Evolutionary conservation across 805 yeast genomes (phyloP).

Genomic region (Yarrowia phangngaensis): DNA sequence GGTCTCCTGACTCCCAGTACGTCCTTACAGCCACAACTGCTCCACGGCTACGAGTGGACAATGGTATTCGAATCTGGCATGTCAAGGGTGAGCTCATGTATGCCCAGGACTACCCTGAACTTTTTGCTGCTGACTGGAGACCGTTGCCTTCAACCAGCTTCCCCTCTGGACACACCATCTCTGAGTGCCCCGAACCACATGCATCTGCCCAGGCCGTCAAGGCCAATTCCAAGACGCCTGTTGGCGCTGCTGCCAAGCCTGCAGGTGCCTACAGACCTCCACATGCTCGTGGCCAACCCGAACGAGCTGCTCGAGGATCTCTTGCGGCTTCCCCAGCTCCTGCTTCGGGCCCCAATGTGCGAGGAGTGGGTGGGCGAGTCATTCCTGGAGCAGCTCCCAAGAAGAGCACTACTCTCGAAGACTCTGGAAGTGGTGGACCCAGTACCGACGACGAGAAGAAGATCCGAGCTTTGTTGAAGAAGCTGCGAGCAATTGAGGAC

Average conservation of each 20-base stretch:
- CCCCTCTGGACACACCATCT: conserved; percentile 47
- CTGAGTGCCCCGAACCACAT: conserved; percentile 62
- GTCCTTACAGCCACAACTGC: conserved; percentile 94
- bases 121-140: conserved; percentile 80
- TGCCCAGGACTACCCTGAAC: conserved; percentile 74
- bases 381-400: conserved; percentile 41
- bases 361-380: conserved; percentile 29
- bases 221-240: conserved; percentile 33
- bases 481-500: conserved; percentile 90
- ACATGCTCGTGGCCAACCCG: conserved; percentile 60
- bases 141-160: conserved; percentile 54
- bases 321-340: conserved; percentile 36
- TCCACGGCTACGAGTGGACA: conserved; percentile 95
- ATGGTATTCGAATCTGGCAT: conserved; percentile 92
- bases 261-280: conserved; percentile 97
- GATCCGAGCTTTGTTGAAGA: conserved; percentile 83
- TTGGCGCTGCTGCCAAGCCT: conserved; percentile 51
- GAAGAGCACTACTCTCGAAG: conserved; percentile 50
- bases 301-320: conserved; percentile 34
- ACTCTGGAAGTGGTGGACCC: conserved; percentile 36
- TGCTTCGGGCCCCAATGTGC: conserved; percentile 15
- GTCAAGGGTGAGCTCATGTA: conserved; percentile 77
- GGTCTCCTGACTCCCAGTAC: conserved; percentile 96
- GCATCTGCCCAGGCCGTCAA: conserved; percentile 47
- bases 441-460: conserved; percentile 64